Percentiles rank a stretch among this genome's conserved stretches.
Evolutionary conservation across 139 green algal species (phyloP).

Genomic region (Closterium sp.): DNA sequence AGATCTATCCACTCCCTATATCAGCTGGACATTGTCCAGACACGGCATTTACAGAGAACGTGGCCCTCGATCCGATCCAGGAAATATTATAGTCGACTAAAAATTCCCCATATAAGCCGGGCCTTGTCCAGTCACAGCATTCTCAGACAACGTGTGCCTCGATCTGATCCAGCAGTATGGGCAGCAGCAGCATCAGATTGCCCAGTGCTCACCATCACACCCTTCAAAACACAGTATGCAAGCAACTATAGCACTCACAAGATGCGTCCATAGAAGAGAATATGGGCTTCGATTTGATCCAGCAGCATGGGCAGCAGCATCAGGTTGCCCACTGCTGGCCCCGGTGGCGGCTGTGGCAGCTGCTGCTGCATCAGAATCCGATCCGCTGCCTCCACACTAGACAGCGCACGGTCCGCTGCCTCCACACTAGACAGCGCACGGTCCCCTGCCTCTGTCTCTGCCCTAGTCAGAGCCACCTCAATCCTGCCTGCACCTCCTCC

Average conservation of each 20-base stretch:
- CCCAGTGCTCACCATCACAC: too few relatives aligned
- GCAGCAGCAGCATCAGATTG: too few relatives aligned
- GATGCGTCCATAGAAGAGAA: conserved; percentile 1
- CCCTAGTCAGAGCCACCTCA: background rate
- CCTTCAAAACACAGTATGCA: too few relatives aligned
- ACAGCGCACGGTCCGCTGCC: background rate
- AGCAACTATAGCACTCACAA: background rate
- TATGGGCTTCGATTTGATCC: background rate
- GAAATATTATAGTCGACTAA: too few relatives aligned
- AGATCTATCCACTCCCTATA: too few relatives aligned
- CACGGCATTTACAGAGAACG: too few relatives aligned
- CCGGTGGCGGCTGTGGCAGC: background rate
- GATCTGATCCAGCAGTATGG: too few relatives aligned
- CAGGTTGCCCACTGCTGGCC: background rate
- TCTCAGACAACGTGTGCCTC: too few relatives aligned
- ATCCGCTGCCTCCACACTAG: background rate
- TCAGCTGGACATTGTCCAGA: too few relatives aligned
- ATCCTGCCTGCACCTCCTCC: background rate
- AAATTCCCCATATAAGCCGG: too few relatives aligned
- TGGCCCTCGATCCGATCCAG: background rate
- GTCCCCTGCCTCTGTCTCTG: background rate
- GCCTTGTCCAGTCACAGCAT: too few relatives aligned
- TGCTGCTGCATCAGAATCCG: conserved; percentile 8
- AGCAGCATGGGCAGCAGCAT: conserved; percentile 3
- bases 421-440: background rate